A percentile compares a stretch with the other conserved stretches of the same genome.
phyloP scores from a whole-genome alignment of 129 eudicot species.

The Deinandra increscens region DNA sequence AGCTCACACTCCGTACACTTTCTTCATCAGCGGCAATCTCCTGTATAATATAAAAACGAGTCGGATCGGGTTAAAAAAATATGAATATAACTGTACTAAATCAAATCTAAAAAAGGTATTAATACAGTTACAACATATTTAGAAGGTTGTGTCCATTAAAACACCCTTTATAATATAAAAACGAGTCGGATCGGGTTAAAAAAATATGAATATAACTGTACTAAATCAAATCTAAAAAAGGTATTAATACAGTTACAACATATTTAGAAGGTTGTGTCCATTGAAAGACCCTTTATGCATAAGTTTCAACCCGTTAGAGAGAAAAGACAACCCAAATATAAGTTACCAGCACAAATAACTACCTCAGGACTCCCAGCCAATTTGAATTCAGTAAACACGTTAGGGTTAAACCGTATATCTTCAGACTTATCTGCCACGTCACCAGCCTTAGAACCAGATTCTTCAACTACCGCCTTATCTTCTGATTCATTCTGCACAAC shows the following conservation, averaged over 20 bases:
- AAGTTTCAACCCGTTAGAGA: neutral
- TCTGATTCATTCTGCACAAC: conserved; percentile 39
- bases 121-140: neutral
- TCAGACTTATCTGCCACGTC: conserved; percentile 38
- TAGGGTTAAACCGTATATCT: conserved; percentile 76
- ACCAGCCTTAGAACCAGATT: conserved; percentile 35
- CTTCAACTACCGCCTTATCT: conserved; percentile 32
- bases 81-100: neutral
- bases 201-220: neutral
- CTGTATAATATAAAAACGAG: conserved; percentile 35
- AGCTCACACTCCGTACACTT: conserved; percentile 78
- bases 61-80: neutral
- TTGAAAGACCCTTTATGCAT: conserved; percentile 25
- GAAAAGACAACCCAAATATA: neutral
- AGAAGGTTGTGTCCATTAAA: neutral
- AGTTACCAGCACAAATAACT: neutral
- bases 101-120: neutral
- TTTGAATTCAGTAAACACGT: conserved; percentile 91
- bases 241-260: neutral
- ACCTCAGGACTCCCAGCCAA: conserved; percentile 86
- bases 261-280: neutral
- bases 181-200: neutral
- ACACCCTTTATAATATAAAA: conserved; percentile 42
- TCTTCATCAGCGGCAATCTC: conserved; percentile 94
- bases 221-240: too few species aligned